phyloP scores from a whole-genome alignment of 2,329 filamentous ascomycete genomes.

The Neurospora crassa region DNA sequence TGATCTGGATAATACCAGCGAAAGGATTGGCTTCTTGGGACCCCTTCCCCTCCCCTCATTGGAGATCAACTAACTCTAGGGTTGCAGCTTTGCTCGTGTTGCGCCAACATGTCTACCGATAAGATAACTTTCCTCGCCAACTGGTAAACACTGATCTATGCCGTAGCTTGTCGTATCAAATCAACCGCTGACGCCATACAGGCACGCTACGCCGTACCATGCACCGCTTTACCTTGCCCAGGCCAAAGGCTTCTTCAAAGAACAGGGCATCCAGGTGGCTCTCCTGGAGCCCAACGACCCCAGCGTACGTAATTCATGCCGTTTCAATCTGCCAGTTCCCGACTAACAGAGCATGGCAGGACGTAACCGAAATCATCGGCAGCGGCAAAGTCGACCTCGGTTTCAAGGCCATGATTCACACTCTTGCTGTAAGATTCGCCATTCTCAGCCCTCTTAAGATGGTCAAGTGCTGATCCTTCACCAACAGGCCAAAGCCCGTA shows the following conservation, averaged over 20 bases:
- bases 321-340: neutral
- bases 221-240: constrained; percentile 70
- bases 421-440: constrained; percentile 46
- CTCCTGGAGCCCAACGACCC: constrained; percentile 71
- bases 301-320: constrained; percentile 37
- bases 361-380: constrained; percentile 75
- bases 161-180: constrained; percentile 2
- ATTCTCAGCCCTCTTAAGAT: neutral
- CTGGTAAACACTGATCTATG: constrained; percentile 46
- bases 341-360: constrained; percentile 30
- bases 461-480: constrained; percentile 3
- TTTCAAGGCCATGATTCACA: constrained; percentile 81
- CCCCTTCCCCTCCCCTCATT: constrained; percentile 21
- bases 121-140: constrained; percentile 81
- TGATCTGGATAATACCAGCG: constrained; percentile 97
- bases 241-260: constrained; percentile 63
- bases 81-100: constrained; percentile 32
- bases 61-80: constrained; percentile 34
- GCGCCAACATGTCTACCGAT: constrained; percentile 62
- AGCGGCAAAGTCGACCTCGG: constrained; percentile 67
- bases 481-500: constrained; percentile 58
- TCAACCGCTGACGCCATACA: constrained; percentile 23
- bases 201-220: constrained; percentile 76
- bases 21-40: constrained; percentile 73
- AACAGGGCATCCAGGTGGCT: constrained; percentile 69